phyloP scores from a whole-genome alignment of 176 grass and related monocot genomes.

The Cenchrus americanus region DNA sequence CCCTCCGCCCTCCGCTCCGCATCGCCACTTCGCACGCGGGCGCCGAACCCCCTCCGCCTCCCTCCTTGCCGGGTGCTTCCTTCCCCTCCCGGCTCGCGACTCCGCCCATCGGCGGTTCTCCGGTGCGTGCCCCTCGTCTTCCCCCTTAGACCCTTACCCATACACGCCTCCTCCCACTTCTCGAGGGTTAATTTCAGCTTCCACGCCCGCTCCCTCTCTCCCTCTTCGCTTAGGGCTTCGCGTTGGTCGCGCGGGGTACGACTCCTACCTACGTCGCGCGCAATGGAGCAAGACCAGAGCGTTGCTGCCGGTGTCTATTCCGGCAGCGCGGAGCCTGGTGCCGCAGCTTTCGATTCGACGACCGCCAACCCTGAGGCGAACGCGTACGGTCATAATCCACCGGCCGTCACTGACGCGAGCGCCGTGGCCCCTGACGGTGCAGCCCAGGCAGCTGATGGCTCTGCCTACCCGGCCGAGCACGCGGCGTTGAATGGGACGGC shows the following conservation, averaged over 20 bases:
- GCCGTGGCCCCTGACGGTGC: slow-evolving; percentile 8
- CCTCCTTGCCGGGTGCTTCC: slow-evolving; percentile 20
- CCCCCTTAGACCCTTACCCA: too few relatives aligned
- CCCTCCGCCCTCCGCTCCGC: slow-evolving; percentile 1
- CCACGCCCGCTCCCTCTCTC: neutral
- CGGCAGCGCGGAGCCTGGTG: slow-evolving; percentile 25
- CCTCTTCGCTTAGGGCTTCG: neutral
- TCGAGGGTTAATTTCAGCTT: neutral
- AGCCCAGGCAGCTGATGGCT: slow-evolving; percentile 31
- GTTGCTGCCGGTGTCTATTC: slow-evolving; percentile 3
- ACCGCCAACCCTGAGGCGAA: slow-evolving; percentile 41
- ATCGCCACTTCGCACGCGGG: neutral
- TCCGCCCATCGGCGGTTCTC: neutral
- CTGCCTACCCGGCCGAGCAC: slow-evolving; percentile 50
- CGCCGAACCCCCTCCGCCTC: slow-evolving; percentile 11
- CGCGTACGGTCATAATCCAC: slow-evolving; percentile 22
- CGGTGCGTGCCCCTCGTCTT: neutral
- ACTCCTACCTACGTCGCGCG: neutral
- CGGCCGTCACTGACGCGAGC: neutral
- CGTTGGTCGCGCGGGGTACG: neutral
- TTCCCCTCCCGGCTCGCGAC: neutral
- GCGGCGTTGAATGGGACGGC: slow-evolving; percentile 59
- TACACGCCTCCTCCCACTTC: neutral
- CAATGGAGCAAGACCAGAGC: slow-evolving; percentile 68
- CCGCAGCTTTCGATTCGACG: slow-evolving; percentile 26